Evolutionary conservation across 495 filamentous ascomycete species (phyloP).

Genomic region (Bryoglossum gracile): DNA sequence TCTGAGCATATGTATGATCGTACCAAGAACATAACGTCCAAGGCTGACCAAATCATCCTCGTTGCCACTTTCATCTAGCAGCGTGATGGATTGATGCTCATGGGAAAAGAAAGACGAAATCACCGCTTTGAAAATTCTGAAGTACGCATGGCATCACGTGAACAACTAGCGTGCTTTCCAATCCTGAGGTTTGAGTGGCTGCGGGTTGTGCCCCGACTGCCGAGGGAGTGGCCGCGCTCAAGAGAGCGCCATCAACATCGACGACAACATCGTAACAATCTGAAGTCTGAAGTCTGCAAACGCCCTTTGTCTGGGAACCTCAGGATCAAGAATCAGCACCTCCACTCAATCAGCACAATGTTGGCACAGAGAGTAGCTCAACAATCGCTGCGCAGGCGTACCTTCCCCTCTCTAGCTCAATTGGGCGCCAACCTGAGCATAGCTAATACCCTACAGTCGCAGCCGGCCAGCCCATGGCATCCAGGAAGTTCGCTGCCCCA

Average conservation of each 20-base stretch:
- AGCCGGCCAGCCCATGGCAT: slow-evolving; percentile 17
- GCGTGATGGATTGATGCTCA: slow-evolving; percentile 42
- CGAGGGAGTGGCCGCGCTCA: slow-evolving; percentile 21
- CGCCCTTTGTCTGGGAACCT: slow-evolving; percentile 6
- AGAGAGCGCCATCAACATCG: slow-evolving; percentile 13
- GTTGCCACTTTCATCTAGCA: slow-evolving; percentile 29
- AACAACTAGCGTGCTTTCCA: slow-evolving; percentile 1
- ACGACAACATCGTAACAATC: slow-evolving; percentile 17
- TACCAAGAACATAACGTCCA: slow-evolving; percentile 35
- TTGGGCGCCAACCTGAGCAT: slow-evolving; percentile 34
- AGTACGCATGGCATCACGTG: slow-evolving; percentile 2
- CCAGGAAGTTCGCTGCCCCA: slow-evolving; percentile 16
- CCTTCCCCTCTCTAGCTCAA: slow-evolving; percentile 35
- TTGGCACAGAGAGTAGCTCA: slow-evolving; percentile 58
- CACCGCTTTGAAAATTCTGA: slow-evolving; percentile 13
- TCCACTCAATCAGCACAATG: slow-evolving; percentile 43
- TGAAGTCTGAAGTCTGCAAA: too few species aligned
- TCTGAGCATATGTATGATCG: slow-evolving; percentile 40
- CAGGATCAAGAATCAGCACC: not conserved
- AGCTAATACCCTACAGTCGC: slow-evolving; percentile 22
- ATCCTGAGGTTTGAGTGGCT: slow-evolving; percentile 9
- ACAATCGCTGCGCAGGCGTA: slow-evolving; percentile 64
- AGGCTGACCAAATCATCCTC: slow-evolving; percentile 31
- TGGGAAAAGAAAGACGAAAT: slow-evolving; percentile 32
- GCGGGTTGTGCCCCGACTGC: not conserved